phyloP scores from a whole-genome alignment of 768 basidiomycete genomes.

The Podaxis rugospora region DNA sequence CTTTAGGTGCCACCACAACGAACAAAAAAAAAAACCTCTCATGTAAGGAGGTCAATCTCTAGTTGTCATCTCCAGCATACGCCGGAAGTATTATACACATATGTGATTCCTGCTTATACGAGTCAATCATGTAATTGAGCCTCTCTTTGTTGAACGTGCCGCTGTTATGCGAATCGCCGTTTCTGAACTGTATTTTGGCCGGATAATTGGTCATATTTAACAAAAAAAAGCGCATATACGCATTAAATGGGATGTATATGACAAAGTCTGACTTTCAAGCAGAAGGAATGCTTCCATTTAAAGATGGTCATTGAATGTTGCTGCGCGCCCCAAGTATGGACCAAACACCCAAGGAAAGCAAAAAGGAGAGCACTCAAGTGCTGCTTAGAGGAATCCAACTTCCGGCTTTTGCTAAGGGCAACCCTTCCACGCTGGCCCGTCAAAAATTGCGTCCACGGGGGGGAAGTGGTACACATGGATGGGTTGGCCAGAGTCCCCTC shows the following conservation, averaged over 20 bases:
- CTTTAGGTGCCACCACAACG: neutral
- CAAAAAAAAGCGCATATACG: neutral
- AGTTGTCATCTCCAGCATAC: slow-evolving; percentile 33
- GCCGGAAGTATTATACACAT: slow-evolving; percentile 31
- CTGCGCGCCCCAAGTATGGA: neutral
- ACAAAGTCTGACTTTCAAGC: neutral
- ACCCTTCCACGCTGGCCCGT: neutral
- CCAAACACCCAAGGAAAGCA: neutral
- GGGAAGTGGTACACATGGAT: neutral
- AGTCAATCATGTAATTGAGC: slow-evolving; percentile 34
- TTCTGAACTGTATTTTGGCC: slow-evolving; percentile 40
- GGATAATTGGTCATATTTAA: neutral
- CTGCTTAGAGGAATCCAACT: neutral
- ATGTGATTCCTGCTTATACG: slow-evolving; percentile 36
- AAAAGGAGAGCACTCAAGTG: neutral
- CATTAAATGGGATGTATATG: neutral
- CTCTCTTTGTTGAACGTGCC: slow-evolving; percentile 35
- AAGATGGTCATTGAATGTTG: too few relatives aligned
- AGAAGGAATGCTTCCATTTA: neutral
- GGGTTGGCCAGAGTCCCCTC: slow-evolving; percentile 5
- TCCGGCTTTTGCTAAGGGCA: neutral
- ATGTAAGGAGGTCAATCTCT: slow-evolving; percentile 35
- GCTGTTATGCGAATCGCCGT: slow-evolving; percentile 29
- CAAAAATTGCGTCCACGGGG: neutral
- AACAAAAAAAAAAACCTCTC: neutral